Base-by-base conservation (phyloP, 305 asterid genomes). In the Plantago coronopus region DNA sequence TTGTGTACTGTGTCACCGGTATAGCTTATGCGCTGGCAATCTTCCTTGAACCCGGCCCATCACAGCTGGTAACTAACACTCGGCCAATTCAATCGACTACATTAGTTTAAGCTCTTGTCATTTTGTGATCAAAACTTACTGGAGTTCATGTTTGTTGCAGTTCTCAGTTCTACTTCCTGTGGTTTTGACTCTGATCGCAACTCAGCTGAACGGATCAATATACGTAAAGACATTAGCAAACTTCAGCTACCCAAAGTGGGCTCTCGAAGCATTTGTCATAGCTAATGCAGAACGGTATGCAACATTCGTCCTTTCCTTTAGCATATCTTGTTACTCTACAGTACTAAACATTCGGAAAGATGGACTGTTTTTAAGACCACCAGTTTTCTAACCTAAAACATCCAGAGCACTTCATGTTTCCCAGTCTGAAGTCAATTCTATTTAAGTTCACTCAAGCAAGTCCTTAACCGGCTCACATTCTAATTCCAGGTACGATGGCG, bases 1-100 rank as follows among this genome's bases (percentile, higher is more conserved):
- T 91, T 31, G 97, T 84, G 19, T 91, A 89, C 64, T 89, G 98
- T 55, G 98, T 91, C 17, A 91, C 97, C 16, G 97, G 98, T 17
- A 78, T 91, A 17, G 98, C 86, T 44, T 91, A 91, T 65, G 91
- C 80, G 2, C 53, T 91, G 69, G 89, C 97, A 74, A 89, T 89
- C 72, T 89, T 91, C 70, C 97, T 91, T 23, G 94, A 85, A 34
- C 91, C 97, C 13, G 97, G 98, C 61, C 87, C 98, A 53, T 89
- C 98, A 57, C 98, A 91, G 80, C 85, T 91, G 89, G 98, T 89
- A 82, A 71, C 7, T 37, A 53, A 7, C 29, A 42, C 14, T 40
- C 50, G 22, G 22, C 49, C 17, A 50, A 37, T 56, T 40, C 20
- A 34, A 47, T 18, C 51, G 48, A 48, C 47, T n/a, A 12, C 31